Base-by-base conservation (phyloP, 2,329 filamentous ascomycete genomes). In the Didymella sp. region DNA sequence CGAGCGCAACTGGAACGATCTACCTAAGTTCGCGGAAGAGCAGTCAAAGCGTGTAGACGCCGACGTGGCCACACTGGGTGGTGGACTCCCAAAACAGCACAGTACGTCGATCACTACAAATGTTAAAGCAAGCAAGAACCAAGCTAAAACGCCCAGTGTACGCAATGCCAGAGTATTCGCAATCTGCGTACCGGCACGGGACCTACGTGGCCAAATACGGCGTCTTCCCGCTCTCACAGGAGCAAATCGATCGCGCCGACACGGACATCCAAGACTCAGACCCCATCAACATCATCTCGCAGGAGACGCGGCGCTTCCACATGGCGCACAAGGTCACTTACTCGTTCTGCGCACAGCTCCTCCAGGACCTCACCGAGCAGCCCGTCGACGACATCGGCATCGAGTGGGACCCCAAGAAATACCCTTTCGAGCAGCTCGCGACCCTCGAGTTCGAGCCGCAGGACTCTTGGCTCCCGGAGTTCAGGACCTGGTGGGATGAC, bases 171-270 rank as follows among this genome's bases (percentile, higher is more conserved):
- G 68, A 79, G 54, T 81, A 83, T 68, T 79, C 78, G 0, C 80
- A 83, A 63, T 77, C 75, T 13, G 78, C 81, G 0, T 82, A 81
- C 61, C 78, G 78, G 21, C 82, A 79, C 58, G 80, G 80, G 19
- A 73, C 79, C 47, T 80, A 80, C 55, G 75, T 82, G 2, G 74
- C 76, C 47, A 83, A 83, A 59, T 82, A 81, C 59, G 76, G 74
- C 49, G 73, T 82, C 25, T 75, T 80, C 6, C 81, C 80, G 0
- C 75, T 70, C 13, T 69, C 69, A 2, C 70, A 77, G 4, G 77
- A 72, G 1, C 78, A 81, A 62, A 73, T 72, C 44, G 77, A 76
- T 47, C 70, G 78, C 33, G 72, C 75, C 17, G 73, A 81, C 54
- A 74, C 68, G 0, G 71, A 66, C 19, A 63, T 68, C 35, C 50